Evolutionary conservation across 2,329 filamentous ascomycete species (phyloP).

Genomic region (Penicillium sp.): DNA sequence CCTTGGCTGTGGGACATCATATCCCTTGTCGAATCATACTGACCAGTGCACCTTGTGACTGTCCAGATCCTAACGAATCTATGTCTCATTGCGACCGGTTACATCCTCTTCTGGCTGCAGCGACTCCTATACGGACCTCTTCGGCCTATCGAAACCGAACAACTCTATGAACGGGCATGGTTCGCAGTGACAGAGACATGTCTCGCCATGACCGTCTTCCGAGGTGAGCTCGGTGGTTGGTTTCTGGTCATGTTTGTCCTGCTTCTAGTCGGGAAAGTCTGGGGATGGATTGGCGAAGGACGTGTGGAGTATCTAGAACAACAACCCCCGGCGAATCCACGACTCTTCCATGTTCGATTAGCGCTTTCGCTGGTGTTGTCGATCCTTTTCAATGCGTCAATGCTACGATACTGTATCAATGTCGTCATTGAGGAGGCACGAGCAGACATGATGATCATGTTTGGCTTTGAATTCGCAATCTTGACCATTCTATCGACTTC

Average conservation of each 20-base stretch:
- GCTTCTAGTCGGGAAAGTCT: conserved; percentile 90
- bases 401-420: conserved; percentile 79
- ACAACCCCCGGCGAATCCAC: conserved; percentile 86
- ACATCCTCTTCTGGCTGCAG: conserved; percentile 83
- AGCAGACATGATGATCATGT: conserved; percentile 99
- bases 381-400: conserved; percentile 74
- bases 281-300: conserved; percentile 97
- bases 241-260: conserved; percentile 96
- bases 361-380: conserved; percentile 78
- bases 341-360: conserved; percentile 82
- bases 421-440: conserved; percentile 83
- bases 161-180: conserved; percentile 97
- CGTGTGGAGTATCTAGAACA: conserved; percentile 94
- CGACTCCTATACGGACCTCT: conserved; percentile 87
- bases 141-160: conserved; percentile 92
- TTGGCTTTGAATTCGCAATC: conserved; percentile 95
- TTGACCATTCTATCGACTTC: conserved; percentile 78
- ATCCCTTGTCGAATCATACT: conserved; percentile 13
- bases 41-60: conserved; percentile 7
- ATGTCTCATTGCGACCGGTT: conserved; percentile 77
- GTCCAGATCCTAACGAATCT: conserved; percentile 85
- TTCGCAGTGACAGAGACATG: conserved; percentile 97
- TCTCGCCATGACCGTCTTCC: conserved; percentile 96
- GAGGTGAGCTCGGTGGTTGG: conserved; percentile 91
- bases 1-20: not conserved